Evolutionary conservation across 768 basidiomycete genomes (phyloP).

Genomic region (Lentinula sp.): DNA sequence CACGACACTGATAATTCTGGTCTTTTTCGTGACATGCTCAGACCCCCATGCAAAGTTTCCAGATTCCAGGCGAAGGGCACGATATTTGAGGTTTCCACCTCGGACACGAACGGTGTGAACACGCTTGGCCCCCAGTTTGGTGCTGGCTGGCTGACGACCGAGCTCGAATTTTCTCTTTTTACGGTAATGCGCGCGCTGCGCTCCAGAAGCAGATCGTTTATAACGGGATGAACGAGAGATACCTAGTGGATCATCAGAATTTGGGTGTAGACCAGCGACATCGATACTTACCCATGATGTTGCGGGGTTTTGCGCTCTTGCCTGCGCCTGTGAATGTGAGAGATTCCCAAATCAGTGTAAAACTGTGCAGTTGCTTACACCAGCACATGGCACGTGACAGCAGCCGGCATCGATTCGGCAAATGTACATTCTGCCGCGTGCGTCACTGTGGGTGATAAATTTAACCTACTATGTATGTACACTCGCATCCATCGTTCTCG

Average conservation of each 20-base stretch:
- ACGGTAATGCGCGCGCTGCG: slow-evolving; percentile 91
- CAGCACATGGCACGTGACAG: neutral
- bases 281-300: slow-evolving; percentile 64
- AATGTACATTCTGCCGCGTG: too few species aligned
- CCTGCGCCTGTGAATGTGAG: neutral
- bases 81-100: slow-evolving; percentile 92
- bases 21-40: slow-evolving; percentile 92
- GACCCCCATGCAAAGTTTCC: slow-evolving; percentile 99
- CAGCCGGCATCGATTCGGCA: neutral
- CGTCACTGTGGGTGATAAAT: too few species aligned
- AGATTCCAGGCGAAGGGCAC: slow-evolving; percentile 91
- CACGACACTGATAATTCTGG: slow-evolving; percentile 93
- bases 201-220: slow-evolving; percentile 93
- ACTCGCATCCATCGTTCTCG: neutral
- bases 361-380: neutral
- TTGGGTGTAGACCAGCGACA: slow-evolving; percentile 17
- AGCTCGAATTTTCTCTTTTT: slow-evolving; percentile 99
- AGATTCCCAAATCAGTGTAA: neutral
- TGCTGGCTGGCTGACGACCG: slow-evolving; percentile 96
- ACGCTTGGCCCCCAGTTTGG: slow-evolving; percentile 94
- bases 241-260: slow-evolving; percentile 45
- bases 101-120: slow-evolving; percentile 93
- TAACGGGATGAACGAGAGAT: slow-evolving; percentile 96
- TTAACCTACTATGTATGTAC: too few species aligned
- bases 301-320: neutral